These are phyloP conservation scores for Tirmania nivea DNA, from an alignment of 495 filamentous ascomycete species.

Conservation along the genomic window DNA sequence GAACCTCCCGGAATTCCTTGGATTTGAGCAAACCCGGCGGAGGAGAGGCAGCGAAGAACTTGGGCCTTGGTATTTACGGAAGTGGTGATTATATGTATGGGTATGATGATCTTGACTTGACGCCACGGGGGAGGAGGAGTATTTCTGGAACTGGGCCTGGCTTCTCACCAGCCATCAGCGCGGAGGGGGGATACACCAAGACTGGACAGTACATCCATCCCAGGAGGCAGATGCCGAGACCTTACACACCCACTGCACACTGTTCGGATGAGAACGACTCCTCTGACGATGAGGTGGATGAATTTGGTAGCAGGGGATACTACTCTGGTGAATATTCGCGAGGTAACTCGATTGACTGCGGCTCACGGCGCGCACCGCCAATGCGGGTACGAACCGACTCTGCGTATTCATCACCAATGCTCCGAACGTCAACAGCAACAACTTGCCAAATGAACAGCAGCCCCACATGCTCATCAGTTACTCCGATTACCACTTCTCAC, in stretches of 20 bases:
- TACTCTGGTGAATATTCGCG: not conserved
- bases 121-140: constrained; percentile 15
- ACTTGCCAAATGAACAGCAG: constrained; percentile 1
- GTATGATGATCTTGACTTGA: constrained; percentile 13
- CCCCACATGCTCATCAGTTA: constrained; percentile 8
- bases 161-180: constrained; percentile 10
- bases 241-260: constrained; percentile 17
- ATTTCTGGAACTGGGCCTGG: constrained; percentile 13
- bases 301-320: not conserved
- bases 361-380: not conserved
- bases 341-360: not conserved
- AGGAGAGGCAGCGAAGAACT: constrained; percentile 12
- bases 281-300: constrained; percentile 9
- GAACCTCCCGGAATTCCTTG: constrained; percentile 10
- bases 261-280: constrained; percentile 10
- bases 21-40: constrained; percentile 19
- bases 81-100: constrained; percentile 9
- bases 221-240: constrained; percentile 17
- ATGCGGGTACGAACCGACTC: constrained; percentile 4
- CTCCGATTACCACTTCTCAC: not conserved
- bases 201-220: constrained; percentile 6
- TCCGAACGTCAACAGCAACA: constrained; percentile 8
- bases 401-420: constrained; percentile 5
- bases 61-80: constrained; percentile 17
- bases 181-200: constrained; percentile 5